A percentile compares a stretch with the other conserved stretches of the same genome.
These are phyloP conservation scores for Vigna trinervia DNA, from an alignment of 306 rosid species.

Conservation along the genomic window DNA sequence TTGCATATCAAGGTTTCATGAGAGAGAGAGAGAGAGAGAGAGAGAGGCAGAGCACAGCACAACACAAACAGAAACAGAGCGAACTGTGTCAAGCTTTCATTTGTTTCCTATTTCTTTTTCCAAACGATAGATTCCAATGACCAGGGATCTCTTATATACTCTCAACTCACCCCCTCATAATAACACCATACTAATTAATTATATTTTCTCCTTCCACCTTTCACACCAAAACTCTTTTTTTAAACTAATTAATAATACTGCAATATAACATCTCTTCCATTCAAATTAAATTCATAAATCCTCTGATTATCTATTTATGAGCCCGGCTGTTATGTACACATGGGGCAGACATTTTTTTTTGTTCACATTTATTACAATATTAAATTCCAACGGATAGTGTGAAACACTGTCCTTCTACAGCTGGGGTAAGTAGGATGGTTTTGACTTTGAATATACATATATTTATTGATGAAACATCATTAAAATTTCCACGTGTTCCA, in stretches of 20 bases:
- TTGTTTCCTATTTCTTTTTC: conserved; percentile 7
- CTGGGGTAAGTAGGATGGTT: conserved; percentile 7
- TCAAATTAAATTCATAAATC: too few species aligned
- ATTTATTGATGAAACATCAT: conserved; percentile 5
- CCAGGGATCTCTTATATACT: conserved; percentile 52
- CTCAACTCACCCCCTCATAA: background rate
- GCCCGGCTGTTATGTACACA: background rate
- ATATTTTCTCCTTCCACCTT: background rate
- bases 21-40: too few species aligned
- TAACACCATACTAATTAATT: background rate
- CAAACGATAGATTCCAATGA: conserved; percentile 45
- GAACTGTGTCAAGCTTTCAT: conserved; percentile 35
- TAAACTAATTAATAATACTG: too few species aligned
- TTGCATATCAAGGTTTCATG: conserved; percentile 25
- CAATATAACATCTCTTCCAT: too few species aligned
- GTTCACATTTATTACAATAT: background rate
- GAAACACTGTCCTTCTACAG: conserved; percentile 5
- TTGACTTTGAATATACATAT: conserved; percentile 25
- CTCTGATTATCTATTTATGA: too few species aligned
- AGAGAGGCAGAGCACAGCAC: conserved; percentile 19
- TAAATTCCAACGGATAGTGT: background rate
- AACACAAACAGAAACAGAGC: background rate
- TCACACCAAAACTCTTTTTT: too few species aligned
- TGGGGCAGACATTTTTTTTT: background rate
- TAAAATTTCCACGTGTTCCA: background rate